Evolutionary conservation across 306 rosid genomes (phyloP).

Genomic region (Coriaria nepalensis): DNA sequence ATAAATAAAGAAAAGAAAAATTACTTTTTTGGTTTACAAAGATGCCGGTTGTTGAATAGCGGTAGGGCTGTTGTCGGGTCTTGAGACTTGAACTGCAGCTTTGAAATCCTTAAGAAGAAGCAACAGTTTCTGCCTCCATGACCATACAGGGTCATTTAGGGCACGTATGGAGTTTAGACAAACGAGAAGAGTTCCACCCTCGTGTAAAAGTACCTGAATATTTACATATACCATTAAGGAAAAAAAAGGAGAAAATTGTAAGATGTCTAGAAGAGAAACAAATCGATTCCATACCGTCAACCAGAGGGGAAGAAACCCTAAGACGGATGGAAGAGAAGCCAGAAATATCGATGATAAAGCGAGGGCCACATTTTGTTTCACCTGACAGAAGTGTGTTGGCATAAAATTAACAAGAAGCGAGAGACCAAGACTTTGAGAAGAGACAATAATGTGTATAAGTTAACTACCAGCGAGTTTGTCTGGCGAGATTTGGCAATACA

Average conservation of each 20-base stretch:
- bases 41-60: slow-evolving; percentile 21
- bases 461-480: slow-evolving; percentile 73
- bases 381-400: slow-evolving; percentile 34
- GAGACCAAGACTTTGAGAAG: background rate
- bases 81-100: slow-evolving; percentile 22
- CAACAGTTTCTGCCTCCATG: slow-evolving; percentile 60
- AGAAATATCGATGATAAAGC: slow-evolving; percentile 64
- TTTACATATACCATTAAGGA: slow-evolving; percentile 8
- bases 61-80: slow-evolving; percentile 14
- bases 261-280: background rate
- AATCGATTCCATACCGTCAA: slow-evolving; percentile 55
- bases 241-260: slow-evolving; percentile 5
- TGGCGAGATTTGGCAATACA: slow-evolving; percentile 94
- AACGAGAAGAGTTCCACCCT: slow-evolving; percentile 90
- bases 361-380: slow-evolving; percentile 84
- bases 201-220: slow-evolving; percentile 85
- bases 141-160: slow-evolving; percentile 71
- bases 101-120: slow-evolving; percentile 26
- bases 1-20: background rate
- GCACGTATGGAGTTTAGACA: slow-evolving; percentile 91
- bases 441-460: too few species aligned
- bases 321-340: slow-evolving; percentile 86
- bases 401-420: slow-evolving; percentile 11
- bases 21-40: slow-evolving; percentile 13
- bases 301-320: slow-evolving; percentile 94